Evolutionary conservation across 148 eudicot species (phyloP), one percentile per base, ranked within the genome.

Genomic region (Rhododendron williamsianum): DNA sequence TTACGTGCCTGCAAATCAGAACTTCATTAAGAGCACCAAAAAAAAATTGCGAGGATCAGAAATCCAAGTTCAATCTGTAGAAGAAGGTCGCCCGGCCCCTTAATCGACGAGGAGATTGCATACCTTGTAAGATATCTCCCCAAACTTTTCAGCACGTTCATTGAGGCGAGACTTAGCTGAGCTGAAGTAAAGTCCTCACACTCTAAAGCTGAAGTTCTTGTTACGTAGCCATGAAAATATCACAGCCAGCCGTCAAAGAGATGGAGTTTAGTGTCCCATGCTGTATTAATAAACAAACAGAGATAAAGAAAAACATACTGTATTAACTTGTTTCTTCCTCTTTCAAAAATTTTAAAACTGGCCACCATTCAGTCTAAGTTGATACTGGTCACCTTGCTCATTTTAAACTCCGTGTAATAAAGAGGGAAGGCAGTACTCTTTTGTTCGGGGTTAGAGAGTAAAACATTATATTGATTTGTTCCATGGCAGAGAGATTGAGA

Each of bases 81-180:
- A 85, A 85, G 23, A 36, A 36, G 38, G 33, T 77, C 4, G 0
- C 81, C 73, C 71, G 30, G 30, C 30, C 30, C 30, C 45, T 72
- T 45, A 72, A 54, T n/a, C 63, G 60, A 78, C 65, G 71, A 52
- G 35, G 49, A 86, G 76, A 21, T 74, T 73, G 76, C 91, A 85
- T 56, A 96, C 99, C 98, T 95, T 96, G 87, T 92, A 89, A 84
- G 99, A 96, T 89, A 96, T 95, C 89, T 96, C 98, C 46, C 99
- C 99, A 84, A 96, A 96, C 91, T 95, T 96, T 90, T 96, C 99
- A 56, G 99, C 98, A 86, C 99, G 99, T 87, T 96, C 99, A 87
- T 95, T 93, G 83, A 96, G 92, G 87, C 99, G 98, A 88, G 97
- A 92, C 88, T 93, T 96, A n/a, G 98, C 98, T 52, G 99, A 95